A percentile compares a stretch with the other conserved stretches of the same genome.
Evolutionary conservation across 805 yeast genomes (phyloP).

Genomic region (Myxozyma monticola): DNA sequence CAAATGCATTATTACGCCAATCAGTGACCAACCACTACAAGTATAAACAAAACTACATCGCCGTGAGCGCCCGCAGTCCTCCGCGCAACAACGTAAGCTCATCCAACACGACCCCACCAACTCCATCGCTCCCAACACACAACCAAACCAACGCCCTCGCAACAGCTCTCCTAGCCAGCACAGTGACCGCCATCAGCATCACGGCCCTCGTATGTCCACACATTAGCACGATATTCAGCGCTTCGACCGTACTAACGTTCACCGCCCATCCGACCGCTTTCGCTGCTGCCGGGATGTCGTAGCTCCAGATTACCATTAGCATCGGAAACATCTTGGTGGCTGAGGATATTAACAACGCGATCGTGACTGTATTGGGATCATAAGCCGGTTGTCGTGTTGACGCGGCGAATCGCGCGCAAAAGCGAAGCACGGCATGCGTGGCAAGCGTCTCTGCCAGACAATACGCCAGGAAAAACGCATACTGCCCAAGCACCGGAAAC

Average conservation of each 20-base stretch:
- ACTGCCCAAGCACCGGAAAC: conserved; percentile 41
- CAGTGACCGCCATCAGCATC: conserved; percentile 35
- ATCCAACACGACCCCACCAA: conserved; percentile 4
- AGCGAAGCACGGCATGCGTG: conserved; percentile 42
- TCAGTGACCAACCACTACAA: no score
- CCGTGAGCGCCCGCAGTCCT: no score
- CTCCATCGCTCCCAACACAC: conserved; percentile 5
- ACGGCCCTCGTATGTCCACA: conserved; percentile 41
- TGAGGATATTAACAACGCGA: conserved; percentile 72
- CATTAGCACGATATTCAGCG: conserved; percentile 49
- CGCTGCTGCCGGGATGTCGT: conserved; percentile 73
- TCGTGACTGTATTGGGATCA: conserved; percentile 50
- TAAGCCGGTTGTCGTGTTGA: conserved; percentile 2
- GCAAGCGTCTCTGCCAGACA: conserved; percentile 41
- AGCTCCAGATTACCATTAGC: conserved; percentile 94
- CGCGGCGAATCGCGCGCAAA: conserved; percentile 34
- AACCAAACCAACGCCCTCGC: conserved; percentile 16
- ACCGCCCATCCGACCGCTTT: conserved; percentile 61
- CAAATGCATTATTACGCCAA: no score
- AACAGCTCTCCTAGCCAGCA: conserved; percentile 16
- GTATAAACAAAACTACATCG: no score
- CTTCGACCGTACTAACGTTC: conserved; percentile 63
- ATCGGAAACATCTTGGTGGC: conserved; percentile 85
- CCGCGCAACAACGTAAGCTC: conserved; percentile 5
- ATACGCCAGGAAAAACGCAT: conserved; percentile 40